Evolutionary conservation across 1,139 yeast species (phyloP).

Genomic region (Kodamaea anthophila): DNA sequence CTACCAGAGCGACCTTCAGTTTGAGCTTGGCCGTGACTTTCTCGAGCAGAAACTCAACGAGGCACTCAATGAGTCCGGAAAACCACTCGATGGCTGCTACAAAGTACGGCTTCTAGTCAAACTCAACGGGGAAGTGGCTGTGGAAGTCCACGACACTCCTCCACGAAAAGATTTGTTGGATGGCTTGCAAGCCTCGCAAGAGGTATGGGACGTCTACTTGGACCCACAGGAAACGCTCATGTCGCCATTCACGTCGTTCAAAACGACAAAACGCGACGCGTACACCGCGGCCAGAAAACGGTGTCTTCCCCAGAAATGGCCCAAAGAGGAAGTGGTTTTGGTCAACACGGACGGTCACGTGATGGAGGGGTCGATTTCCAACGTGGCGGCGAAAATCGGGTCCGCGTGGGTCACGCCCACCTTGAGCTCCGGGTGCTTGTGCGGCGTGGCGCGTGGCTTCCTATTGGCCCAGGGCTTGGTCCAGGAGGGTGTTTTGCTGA

Average conservation of each 20-base stretch:
- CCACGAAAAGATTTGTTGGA: slow-evolving; percentile 35
- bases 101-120: slow-evolving; percentile 55
- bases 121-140: slow-evolving; percentile 40
- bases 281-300: slow-evolving; percentile 60
- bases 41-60: slow-evolving; percentile 41
- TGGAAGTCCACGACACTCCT: slow-evolving; percentile 45
- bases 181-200: slow-evolving; percentile 26
- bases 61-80: slow-evolving; percentile 27
- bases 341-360: slow-evolving; percentile 54
- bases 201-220: slow-evolving; percentile 52
- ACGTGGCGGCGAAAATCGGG: slow-evolving; percentile 54
- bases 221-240: slow-evolving; percentile 49
- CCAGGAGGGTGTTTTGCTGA: slow-evolving; percentile 46
- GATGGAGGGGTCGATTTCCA: slow-evolving; percentile 84
- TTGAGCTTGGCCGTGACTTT: slow-evolving; percentile 33
- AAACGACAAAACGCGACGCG: slow-evolving; percentile 67
- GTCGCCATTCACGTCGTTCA: slow-evolving; percentile 81
- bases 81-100: slow-evolving; percentile 35
- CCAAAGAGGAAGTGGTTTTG: slow-evolving; percentile 64
- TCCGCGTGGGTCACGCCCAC: slow-evolving; percentile 77
- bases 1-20: slow-evolving; percentile 5
- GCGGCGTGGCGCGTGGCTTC: slow-evolving; percentile 75
- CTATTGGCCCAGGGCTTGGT: slow-evolving; percentile 51
- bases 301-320: slow-evolving; percentile 28
- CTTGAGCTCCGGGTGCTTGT: slow-evolving; percentile 70